These are phyloP conservation scores for Silene conica DNA, from an alignment of 148 eudicot genomes.

Conservation along the genomic window DNA sequence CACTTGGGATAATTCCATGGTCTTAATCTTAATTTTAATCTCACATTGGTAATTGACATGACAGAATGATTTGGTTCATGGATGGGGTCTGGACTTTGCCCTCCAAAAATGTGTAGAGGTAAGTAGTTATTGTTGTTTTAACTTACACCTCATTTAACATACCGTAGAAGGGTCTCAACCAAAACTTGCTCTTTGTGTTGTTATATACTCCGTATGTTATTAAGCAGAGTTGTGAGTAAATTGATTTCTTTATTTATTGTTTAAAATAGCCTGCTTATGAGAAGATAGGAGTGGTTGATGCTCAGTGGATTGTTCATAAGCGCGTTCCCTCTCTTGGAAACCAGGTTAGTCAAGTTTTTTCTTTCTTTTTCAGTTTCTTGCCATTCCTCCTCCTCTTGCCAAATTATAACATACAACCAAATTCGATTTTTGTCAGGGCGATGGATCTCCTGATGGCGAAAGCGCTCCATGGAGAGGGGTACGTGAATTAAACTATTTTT, in stretches of 20 bases:
- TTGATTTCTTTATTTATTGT: slow-evolving; percentile 5
- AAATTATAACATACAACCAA: slow-evolving; percentile 2
- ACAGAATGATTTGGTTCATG: slow-evolving; percentile 96
- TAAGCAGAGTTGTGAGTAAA: background rate
- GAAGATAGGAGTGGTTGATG: slow-evolving; percentile 91
- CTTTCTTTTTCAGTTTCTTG: background rate
- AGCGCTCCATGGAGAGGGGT: slow-evolving; percentile 37
- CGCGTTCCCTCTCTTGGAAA: slow-evolving; percentile 66
- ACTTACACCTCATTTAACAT: too few relatives aligned
- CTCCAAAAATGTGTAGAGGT: slow-evolving; percentile 84
- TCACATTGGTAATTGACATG: slow-evolving; percentile 14
- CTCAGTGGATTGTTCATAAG: slow-evolving; percentile 83
- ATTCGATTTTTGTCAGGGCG: slow-evolving; percentile 27
- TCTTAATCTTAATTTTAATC: background rate
- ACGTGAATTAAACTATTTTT: slow-evolving; percentile 10
- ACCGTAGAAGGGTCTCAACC: background rate
- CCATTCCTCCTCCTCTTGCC: background rate
- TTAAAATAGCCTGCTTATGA: slow-evolving; percentile 68
- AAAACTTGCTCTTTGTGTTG: background rate
- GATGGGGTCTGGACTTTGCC: slow-evolving; percentile 96
- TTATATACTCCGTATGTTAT: background rate
- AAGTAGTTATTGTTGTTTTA: slow-evolving; percentile 12
- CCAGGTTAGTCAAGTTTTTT: slow-evolving; percentile 44
- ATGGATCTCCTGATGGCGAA: slow-evolving; percentile 6
- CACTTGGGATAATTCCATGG: background rate